Evolutionary conservation across 1,284 basidiomycete species (phyloP).

Genomic region (Flammula alnicola): DNA sequence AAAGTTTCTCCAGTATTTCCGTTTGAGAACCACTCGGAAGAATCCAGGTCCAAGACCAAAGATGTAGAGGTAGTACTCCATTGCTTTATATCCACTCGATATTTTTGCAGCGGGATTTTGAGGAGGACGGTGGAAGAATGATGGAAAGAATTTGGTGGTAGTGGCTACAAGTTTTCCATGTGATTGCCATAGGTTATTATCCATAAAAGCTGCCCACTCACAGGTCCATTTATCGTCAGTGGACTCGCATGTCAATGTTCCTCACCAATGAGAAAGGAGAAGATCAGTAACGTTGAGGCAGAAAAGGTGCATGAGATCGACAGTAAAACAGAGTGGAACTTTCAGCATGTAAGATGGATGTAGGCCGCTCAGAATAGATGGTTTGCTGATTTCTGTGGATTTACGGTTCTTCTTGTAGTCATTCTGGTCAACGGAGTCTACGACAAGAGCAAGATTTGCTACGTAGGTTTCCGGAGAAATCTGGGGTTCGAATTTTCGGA

Average conservation of each 20-base stretch:
- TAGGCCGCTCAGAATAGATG: conserved; percentile 37
- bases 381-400: conserved; percentile 40
- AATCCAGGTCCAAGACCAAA: conserved; percentile 19
- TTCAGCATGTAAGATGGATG: conserved; percentile 20
- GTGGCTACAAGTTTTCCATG: conserved; percentile 38
- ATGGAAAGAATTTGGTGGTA: conserved; percentile 26
- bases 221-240: conserved; percentile 30
- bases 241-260: conserved; percentile 30
- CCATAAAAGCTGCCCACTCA: conserved; percentile 37
- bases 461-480: conserved; percentile 2
- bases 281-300: conserved; percentile 32
- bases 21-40: conserved; percentile 18
- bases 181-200: conserved; percentile 30
- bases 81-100: conserved; percentile 39
- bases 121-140: conserved; percentile 34
- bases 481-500: too few species aligned
- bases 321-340: conserved; percentile 31
- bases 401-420: conserved; percentile 16
- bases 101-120: conserved; percentile 41
- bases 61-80: conserved; percentile 19
- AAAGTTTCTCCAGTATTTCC: conserved; percentile 13
- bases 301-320: conserved; percentile 37
- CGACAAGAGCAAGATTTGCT: neutral
- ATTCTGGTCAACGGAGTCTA: neutral
- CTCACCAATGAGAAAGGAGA: conserved; percentile 34